phyloP scores from a whole-genome alignment of 306 rosid species.

The Sechiopsis laciniata region DNA sequence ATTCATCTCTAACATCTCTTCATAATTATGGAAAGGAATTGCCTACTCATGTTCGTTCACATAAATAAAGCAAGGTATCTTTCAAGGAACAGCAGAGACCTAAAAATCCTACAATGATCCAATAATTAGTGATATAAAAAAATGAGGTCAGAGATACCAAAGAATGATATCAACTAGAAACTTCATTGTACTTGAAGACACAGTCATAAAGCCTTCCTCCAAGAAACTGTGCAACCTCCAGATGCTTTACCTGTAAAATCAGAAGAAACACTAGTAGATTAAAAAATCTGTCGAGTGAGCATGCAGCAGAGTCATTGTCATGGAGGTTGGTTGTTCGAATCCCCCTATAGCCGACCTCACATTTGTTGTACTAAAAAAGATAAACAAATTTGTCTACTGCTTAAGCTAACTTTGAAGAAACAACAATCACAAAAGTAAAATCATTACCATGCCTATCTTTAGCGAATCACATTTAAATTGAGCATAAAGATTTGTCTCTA shows the following conservation, averaged over 20 bases:
- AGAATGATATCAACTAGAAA: slow-evolving; percentile 32
- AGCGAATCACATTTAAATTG: slow-evolving; percentile 86
- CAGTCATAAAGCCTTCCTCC: slow-evolving; percentile 89
- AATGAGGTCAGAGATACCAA: slow-evolving; percentile 26
- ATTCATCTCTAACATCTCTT: not conserved
- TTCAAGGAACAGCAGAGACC: not conserved
- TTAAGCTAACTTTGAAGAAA: slow-evolving; percentile 2
- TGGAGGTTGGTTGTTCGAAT: no score
- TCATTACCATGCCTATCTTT: slow-evolving; percentile 86
- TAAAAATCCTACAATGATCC: slow-evolving; percentile 12
- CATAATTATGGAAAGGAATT: not conserved
- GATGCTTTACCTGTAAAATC: slow-evolving; percentile 69
- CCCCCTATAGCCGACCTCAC: no score
- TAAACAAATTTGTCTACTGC: not conserved
- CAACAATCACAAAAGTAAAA: not conserved
- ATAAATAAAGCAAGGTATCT: slow-evolving; percentile 4
- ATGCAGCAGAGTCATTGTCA: no score
- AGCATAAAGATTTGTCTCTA: slow-evolving; percentile 91
- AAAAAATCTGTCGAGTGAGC: not conserved
- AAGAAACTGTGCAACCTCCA: slow-evolving; percentile 84
- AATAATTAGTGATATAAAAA: slow-evolving; percentile 9
- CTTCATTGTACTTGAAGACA: slow-evolving; percentile 85
- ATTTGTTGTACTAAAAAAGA: no score
- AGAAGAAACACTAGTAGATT: not conserved
- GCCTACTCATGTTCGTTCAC: not conserved